Percentiles rank a stretch among this genome's conserved stretches.
Evolutionary conservation across 2,329 filamentous ascomycete genomes (phyloP).

Genomic region (Fragosphaeria purpurea): DNA sequence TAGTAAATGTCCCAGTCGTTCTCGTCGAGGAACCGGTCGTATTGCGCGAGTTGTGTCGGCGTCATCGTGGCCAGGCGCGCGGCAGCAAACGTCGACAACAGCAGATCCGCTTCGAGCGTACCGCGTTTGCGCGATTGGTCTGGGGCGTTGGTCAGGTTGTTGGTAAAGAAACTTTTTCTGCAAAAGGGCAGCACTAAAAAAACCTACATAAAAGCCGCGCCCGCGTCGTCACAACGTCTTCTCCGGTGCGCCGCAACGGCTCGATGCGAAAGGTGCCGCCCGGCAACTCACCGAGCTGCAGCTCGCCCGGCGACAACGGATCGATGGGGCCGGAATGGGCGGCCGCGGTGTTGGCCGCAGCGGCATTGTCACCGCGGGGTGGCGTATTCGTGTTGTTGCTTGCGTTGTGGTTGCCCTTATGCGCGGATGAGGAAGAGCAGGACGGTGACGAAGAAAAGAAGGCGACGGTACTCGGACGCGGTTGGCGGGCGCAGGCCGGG

Average conservation of each 20-base stretch:
- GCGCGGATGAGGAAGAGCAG: not conserved
- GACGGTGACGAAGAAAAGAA: not conserved
- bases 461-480: not conserved
- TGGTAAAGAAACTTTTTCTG: not conserved
- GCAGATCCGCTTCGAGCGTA: conserved; percentile 88
- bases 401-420: too few relatives aligned
- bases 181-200: not conserved
- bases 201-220: conserved; percentile 63
- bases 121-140: conserved; percentile 96
- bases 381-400: too few relatives aligned
- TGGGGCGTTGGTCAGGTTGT: conserved; percentile 25
- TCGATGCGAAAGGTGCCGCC: conserved; percentile 80
- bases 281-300: conserved; percentile 78
- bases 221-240: conserved; percentile 77
- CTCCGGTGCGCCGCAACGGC: conserved; percentile 74
- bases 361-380: too few relatives aligned
- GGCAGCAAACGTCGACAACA: conserved; percentile 91
- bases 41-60: conserved; percentile 63
- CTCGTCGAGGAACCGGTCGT: conserved; percentile 90
- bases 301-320: conserved; percentile 37
- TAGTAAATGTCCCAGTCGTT: conserved; percentile 99
- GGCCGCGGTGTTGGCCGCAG: not conserved
- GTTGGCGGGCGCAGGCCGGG: not conserved
- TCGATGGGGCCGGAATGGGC: conserved; percentile 14
- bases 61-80: conserved; percentile 67